Percentiles rank a stretch among this genome's conserved stretches.
These are phyloP conservation scores for Fragaria ananassa DNA, from an alignment of 306 rosid genomes.

Conservation along the genomic window DNA sequence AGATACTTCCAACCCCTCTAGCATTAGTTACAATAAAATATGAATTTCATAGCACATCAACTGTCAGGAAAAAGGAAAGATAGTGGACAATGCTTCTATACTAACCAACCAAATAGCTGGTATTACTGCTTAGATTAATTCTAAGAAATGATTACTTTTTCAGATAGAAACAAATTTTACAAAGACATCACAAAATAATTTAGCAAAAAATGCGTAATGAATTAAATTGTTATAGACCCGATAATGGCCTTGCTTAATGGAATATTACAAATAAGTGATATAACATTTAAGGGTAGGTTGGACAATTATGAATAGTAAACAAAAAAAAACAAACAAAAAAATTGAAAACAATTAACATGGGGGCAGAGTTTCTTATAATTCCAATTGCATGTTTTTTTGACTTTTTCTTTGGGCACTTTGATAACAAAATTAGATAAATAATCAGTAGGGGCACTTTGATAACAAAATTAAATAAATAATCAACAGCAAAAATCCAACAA, in stretches of 20 bases:
- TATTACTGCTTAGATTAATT: background rate
- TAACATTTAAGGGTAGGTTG: background rate
- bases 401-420: too few species aligned
- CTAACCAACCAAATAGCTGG: background rate
- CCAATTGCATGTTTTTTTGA: background rate
- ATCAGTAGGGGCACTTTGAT: background rate
- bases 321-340: too few species aligned
- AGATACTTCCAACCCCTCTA: slow-evolving; percentile 13
- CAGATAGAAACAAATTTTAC: background rate
- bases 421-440: too few species aligned
- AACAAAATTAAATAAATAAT: too few species aligned
- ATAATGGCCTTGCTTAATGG: too few species aligned
- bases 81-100: background rate
- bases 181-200: background rate
- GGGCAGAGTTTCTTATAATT: background rate
- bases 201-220: background rate
- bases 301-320: too few species aligned
- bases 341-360: too few species aligned
- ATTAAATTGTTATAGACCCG: too few species aligned
- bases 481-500: background rate
- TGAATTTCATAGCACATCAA: background rate
- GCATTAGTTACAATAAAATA: background rate
- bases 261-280: background rate
- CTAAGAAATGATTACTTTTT: background rate
- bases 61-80: background rate